A percentile compares a stretch with the other conserved stretches of the same genome.
Evolutionary conservation across 1,284 basidiomycete species (phyloP).

Genomic region (Cryptococcus hybrid): DNA sequence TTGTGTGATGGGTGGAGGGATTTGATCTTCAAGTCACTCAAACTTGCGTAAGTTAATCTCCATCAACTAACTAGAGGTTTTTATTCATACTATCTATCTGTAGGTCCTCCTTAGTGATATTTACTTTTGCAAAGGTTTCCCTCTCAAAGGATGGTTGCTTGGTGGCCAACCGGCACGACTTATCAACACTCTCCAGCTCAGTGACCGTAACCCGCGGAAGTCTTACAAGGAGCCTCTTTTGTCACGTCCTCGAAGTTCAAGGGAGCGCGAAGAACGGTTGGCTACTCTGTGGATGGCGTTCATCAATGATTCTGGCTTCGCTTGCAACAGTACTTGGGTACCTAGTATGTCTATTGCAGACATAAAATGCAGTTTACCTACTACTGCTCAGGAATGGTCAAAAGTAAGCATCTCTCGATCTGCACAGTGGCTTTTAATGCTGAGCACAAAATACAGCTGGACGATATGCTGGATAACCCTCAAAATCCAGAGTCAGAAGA

Average conservation of each 20-base stretch:
- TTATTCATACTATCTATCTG: neutral
- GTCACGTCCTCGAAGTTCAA: constrained; percentile 14
- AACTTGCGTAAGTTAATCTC: constrained; percentile 25
- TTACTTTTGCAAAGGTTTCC: constrained; percentile 36
- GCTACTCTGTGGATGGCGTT: constrained; percentile 41
- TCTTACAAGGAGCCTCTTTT: constrained; percentile 32
- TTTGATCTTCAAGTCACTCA: constrained; percentile 36
- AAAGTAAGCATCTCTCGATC: constrained; percentile 10
- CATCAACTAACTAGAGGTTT: too few relatives aligned
- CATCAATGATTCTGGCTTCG: constrained; percentile 30
- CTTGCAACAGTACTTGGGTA: constrained; percentile 31
- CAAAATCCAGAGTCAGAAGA: constrained; percentile 30
- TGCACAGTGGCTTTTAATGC: neutral
- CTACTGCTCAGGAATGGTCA: constrained; percentile 22
- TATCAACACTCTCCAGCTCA: constrained; percentile 35
- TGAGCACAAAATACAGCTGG: neutral
- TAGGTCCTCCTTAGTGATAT: constrained; percentile 33
- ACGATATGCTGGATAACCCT: constrained; percentile 25
- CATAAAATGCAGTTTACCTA: constrained; percentile 27
- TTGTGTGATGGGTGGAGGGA: constrained; percentile 30
- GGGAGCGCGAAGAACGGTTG: constrained; percentile 37
- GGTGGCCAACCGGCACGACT: constrained; percentile 27
- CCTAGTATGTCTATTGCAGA: constrained; percentile 26
- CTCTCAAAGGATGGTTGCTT: constrained; percentile 35
- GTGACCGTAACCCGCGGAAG: constrained; percentile 23